A percentile compares a stretch with the other conserved stretches of the same genome.
Conservation (phyloP, 257 asterid genomes). For the Verbena officinalis region DNA sequence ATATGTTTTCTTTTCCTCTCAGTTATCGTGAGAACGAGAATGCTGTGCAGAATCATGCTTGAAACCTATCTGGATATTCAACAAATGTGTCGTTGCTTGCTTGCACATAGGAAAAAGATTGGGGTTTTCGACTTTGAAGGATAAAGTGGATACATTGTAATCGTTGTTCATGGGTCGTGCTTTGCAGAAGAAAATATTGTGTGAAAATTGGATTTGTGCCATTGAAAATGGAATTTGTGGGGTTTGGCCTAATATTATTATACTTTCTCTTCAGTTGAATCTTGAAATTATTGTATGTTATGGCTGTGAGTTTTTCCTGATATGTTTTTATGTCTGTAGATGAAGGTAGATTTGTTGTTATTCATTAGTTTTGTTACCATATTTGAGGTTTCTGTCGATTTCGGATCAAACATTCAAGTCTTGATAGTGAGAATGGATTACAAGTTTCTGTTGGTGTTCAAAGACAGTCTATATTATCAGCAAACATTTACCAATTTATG, state of each 20-base stretch:
- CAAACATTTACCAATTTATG: no score
- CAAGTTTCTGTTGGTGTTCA: no score
- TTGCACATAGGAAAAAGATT: not conserved
- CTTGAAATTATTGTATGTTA: slow-evolving; percentile 23
- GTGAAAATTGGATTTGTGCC: not conserved
- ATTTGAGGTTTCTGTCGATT: not conserved
- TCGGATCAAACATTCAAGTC: not conserved
- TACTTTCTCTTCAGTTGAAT: not conserved
- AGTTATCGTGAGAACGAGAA: not conserved
- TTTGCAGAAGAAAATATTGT: not conserved
- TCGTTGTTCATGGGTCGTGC: not conserved
- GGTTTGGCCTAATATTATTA: not conserved
- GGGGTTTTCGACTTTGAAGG: not conserved
- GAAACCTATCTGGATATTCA: not conserved
- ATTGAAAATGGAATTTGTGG: not conserved
- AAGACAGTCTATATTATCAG: no score
- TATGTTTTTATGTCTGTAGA: not conserved
- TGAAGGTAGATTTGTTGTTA: not conserved
- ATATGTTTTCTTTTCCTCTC: not conserved
- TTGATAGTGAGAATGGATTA: no score
- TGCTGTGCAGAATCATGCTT: not conserved
- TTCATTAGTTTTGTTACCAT: not conserved
- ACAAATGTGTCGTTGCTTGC: no score
- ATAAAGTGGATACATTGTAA: not conserved
- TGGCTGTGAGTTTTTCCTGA: not conserved